Percentiles rank a stretch among this genome's conserved stretches.
Conservation (phyloP, 2,329 filamentous ascomycete genomes). For the Fusarium sp. region DNA sequence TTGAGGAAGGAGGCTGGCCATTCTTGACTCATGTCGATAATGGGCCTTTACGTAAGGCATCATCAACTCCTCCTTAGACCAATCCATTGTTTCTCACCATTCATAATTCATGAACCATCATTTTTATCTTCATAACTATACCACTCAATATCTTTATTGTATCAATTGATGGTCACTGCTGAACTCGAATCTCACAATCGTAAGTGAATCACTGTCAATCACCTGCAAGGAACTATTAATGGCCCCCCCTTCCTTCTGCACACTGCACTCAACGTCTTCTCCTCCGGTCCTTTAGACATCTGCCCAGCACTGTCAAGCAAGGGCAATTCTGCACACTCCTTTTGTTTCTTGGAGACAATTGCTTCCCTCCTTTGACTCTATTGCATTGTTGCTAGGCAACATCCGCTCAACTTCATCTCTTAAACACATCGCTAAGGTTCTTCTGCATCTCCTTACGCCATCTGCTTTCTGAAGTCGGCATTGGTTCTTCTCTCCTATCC, state of each 20-base stretch:
- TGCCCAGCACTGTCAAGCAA: slow-evolving; percentile 9
- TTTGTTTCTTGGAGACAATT: neutral
- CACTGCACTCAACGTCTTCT: neutral
- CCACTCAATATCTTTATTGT: neutral
- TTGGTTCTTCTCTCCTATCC: neutral
- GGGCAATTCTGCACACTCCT: neutral
- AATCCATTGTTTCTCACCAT: neutral
- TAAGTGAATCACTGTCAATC: slow-evolving; percentile 16
- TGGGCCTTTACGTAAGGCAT: neutral
- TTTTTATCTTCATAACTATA: neutral
- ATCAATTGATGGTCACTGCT: neutral
- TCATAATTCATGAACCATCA: neutral
- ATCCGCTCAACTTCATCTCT: neutral
- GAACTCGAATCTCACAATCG: neutral
- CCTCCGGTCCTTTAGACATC: slow-evolving; percentile 2
- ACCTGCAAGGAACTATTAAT: neutral
- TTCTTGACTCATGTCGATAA: neutral
- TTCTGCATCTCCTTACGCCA: neutral
- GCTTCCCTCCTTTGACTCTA: neutral
- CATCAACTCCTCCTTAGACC: neutral
- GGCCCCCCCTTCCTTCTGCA: neutral
- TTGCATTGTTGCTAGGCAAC: neutral
- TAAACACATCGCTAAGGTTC: neutral
- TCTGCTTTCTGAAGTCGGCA: neutral
- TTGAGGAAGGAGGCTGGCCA: neutral